Base-by-base conservation (phyloP, 1,284 basidiomycete species). In the Phellopilus nigrolimitatus region DNA sequence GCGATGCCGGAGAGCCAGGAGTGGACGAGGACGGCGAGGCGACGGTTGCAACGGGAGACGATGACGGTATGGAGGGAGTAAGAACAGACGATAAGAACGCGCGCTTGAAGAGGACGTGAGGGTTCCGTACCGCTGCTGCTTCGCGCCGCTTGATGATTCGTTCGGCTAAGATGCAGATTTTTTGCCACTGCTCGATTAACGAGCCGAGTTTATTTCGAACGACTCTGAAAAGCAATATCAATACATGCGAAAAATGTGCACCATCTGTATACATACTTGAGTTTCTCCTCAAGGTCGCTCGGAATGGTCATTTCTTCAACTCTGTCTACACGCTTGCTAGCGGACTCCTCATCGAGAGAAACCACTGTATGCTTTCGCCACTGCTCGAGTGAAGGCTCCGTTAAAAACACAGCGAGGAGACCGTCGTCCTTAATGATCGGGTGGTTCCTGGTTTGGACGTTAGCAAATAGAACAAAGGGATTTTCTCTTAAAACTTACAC, bases 231-330 rank as follows among this genome's bases (percentile, higher is more conserved):
- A 17, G 15, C n/a, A 27, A n/a, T 28, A 42, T 21, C 30, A n/a
- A 53, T 43, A 53, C 22, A 3, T 10, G n/a, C 30, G 21, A 27
- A 3, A 47, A 27, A 24, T 15, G 27, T 37, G 25, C 50, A 24
- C 30, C 51, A n/a, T 47, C 21, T 36, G 33, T 47, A 10, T 24
- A 68, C 83, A 44, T 70, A 91, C 83, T 74, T 73, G 42, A 97
- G 78, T 65, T 93, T 94, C 42, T 92, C 86, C 56, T 95, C 91
- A 5, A 97, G 73, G 66, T 97, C 92, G 54, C 86, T 83, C 2
- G 94, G 94, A 54, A 97, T 92, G 4, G 81, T 75, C 88, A 94
- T 93, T 67, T 95, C 91, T 65, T 95, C 89, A 6, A 87, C 73
- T 21, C 80, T 75, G 55, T 92, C 90, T 3, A 97, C 76, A 12